Conservation (phyloP, 169 alveolate species). For the Theileria equi region DNA sequence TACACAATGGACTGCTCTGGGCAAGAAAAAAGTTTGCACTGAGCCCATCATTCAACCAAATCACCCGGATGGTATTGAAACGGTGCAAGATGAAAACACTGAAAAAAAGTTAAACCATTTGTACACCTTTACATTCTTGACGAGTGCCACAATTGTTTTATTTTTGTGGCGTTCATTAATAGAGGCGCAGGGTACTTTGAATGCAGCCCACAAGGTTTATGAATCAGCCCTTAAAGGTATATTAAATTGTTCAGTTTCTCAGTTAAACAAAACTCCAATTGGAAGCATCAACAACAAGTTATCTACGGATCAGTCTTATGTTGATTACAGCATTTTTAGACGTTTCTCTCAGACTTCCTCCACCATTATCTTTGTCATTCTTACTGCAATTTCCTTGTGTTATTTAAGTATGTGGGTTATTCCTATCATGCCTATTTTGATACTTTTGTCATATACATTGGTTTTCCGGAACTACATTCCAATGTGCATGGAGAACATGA, state of each 20-base stretch:
- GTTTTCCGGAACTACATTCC: constrained; percentile 56
- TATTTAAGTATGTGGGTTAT: constrained; percentile 45
- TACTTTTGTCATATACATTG: constrained; percentile 25
- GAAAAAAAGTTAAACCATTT: constrained; percentile 27
- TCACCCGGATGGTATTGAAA: not conserved
- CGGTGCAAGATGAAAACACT: constrained; percentile 2
- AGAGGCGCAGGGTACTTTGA: constrained; percentile 54
- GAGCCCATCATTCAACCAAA: not conserved
- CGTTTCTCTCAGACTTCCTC: constrained; percentile 53
- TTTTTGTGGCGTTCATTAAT: constrained; percentile 30
- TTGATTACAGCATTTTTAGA: constrained; percentile 50
- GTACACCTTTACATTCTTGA: constrained; percentile 33
- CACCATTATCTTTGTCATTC: constrained; percentile 11
- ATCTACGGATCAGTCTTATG: constrained; percentile 61
- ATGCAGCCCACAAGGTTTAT: constrained; percentile 49
- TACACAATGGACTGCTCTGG: constrained; percentile 38
- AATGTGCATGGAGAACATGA: constrained; percentile 55
- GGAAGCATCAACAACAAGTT: constrained; percentile 58
- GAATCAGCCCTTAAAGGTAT: constrained; percentile 47
- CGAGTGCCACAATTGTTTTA: constrained; percentile 29
- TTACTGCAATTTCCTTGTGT: constrained; percentile 37
- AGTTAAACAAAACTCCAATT: constrained; percentile 43
- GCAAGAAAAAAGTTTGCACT: not conserved
- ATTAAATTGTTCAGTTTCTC: constrained; percentile 38
- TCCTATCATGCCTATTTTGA: constrained; percentile 27